Evolutionary conservation across 139 green algal genomes (phyloP).

Genomic region (Closterium sp.): DNA sequence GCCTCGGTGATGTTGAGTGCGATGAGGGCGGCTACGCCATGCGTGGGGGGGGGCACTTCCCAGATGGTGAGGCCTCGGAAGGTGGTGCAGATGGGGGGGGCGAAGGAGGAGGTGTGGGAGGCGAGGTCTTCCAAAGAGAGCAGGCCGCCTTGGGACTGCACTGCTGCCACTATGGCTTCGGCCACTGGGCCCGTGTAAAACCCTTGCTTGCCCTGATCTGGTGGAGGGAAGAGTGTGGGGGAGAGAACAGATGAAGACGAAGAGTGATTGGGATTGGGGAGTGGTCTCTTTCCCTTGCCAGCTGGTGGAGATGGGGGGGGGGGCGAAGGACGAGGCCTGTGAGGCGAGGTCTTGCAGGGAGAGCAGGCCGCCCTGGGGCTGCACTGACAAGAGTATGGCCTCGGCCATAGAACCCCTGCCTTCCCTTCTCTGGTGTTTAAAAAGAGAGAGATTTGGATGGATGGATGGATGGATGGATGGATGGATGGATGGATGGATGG

Average conservation of each 20-base stretch:
- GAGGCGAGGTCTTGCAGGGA: no score
- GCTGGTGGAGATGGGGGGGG: no score
- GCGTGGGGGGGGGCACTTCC: constrained; percentile 65
- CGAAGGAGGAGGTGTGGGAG: constrained; percentile 49
- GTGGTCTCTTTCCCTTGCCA: no score
- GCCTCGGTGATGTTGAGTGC: constrained; percentile 68
- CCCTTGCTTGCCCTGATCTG: constrained; percentile 56
- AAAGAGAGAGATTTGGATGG: no score
- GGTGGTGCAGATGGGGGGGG: constrained; percentile 58
- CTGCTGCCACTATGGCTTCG: constrained; percentile 62
- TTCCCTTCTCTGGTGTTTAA: background rate
- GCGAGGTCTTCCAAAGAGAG: constrained; percentile 59
- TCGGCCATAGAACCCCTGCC: no score
- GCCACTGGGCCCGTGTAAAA: constrained; percentile 68
- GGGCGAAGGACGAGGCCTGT: no score
- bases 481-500: no score
- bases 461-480: no score
- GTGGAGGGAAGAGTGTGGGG: background rate
- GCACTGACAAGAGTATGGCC: no score
- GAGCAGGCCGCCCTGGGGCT: no score
- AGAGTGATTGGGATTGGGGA: no score
- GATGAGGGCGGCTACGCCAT: constrained; percentile 65
- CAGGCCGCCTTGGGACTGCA: constrained; percentile 58
- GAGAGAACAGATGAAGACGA: background rate
- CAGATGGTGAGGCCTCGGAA: constrained; percentile 66